A percentile compares a stretch with the other conserved stretches of the same genome.
Evolutionary conservation across 2,329 filamentous ascomycete genomes (phyloP).

Genomic region (Juglanconis sp.): DNA sequence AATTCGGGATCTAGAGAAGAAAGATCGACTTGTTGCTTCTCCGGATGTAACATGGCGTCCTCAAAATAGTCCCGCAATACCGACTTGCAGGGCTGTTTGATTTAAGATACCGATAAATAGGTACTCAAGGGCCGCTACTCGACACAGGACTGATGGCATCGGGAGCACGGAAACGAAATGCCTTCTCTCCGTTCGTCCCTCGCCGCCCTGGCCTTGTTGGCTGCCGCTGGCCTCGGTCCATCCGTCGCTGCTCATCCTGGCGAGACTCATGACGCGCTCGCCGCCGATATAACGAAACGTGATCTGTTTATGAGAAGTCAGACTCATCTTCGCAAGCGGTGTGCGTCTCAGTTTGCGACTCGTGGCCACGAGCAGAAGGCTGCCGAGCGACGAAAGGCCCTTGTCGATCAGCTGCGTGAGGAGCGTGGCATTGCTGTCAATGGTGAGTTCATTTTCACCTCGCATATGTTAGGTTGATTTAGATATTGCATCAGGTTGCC

Average conservation of each 20-base stretch:
- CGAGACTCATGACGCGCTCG: background rate
- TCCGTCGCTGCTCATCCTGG: background rate
- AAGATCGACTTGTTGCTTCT: background rate
- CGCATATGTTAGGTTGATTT: background rate
- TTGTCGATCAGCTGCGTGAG: constrained; percentile 2
- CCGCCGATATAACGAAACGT: background rate
- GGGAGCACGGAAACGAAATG: background rate
- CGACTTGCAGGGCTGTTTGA: no score
- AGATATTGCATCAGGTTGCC: background rate
- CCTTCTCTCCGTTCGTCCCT: background rate
- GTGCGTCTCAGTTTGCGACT: background rate
- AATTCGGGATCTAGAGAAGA: background rate
- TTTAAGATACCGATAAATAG: no score
- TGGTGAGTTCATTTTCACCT: background rate
- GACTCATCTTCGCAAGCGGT: constrained; percentile 1
- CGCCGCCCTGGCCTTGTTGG: background rate
- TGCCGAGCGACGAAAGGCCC: background rate
- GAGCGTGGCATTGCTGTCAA: background rate
- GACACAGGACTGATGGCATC: background rate
- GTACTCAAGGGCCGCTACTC: background rate
- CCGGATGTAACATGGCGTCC: no score
- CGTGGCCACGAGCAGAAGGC: constrained; percentile 1
- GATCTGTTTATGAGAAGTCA: constrained; percentile 1
- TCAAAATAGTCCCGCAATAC: background rate
- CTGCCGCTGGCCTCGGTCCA: background rate